Conservation (phyloP, 306 rosid species). For the Lathyrus tuberosus region DNA sequence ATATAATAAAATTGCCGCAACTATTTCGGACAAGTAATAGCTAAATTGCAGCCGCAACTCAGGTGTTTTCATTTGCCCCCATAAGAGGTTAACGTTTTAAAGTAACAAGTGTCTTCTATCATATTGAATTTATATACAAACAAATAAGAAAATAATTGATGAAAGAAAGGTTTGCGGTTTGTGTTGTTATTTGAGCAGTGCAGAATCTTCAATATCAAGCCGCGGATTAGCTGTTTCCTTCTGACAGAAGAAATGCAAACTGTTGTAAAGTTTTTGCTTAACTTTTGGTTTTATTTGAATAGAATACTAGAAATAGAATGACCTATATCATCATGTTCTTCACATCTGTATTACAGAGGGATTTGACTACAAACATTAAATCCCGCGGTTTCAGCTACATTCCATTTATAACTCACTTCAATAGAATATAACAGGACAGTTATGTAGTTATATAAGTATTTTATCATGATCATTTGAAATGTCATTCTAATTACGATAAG, state of each 20-base stretch:
- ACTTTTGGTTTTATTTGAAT: background rate
- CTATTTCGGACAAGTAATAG: background rate
- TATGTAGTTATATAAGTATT: background rate
- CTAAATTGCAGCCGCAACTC: background rate
- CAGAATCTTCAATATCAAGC: constrained; percentile 5
- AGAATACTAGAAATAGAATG: background rate
- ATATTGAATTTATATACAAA: background rate
- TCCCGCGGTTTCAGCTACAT: constrained; percentile 35
- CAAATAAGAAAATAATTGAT: background rate
- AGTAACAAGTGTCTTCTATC: too few species aligned
- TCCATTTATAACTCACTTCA: background rate
- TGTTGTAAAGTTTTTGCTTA: constrained; percentile 21
- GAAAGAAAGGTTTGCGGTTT: background rate
- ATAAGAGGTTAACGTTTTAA: background rate
- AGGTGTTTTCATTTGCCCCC: background rate
- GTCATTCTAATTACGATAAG: background rate
- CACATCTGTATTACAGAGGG: constrained; percentile 29
- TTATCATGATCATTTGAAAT: background rate
- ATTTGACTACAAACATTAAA: constrained; percentile 31
- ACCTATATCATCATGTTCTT: background rate
- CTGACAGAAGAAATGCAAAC: constrained; percentile 39
- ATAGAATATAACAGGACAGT: background rate
- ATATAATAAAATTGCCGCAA: too few species aligned
- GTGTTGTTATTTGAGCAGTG: background rate
- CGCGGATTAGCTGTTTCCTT: constrained; percentile 49